phyloP scores from a whole-genome alignment of 257 asterid species.

The Gardenia jasminoides region DNA sequence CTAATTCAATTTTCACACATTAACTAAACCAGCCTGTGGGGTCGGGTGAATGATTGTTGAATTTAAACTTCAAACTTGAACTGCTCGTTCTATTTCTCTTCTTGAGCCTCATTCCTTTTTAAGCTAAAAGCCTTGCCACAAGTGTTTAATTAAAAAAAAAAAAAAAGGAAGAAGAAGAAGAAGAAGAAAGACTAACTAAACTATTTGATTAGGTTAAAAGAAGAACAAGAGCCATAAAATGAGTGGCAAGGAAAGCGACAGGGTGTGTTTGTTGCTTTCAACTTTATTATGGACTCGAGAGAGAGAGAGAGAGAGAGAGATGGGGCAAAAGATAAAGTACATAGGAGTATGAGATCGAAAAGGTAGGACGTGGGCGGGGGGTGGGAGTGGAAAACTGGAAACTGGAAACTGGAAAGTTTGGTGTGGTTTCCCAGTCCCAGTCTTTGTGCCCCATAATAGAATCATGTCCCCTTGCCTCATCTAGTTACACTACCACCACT shows the following conservation, averaged over 20 bases:
- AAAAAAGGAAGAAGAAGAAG: too few relatives aligned
- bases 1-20: background rate
- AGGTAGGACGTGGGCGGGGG: background rate
- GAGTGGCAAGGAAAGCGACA: conserved; percentile 65
- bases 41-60: too few relatives aligned
- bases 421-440: conserved; percentile 18
- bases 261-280: conserved; percentile 41
- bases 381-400: background rate
- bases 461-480: conserved; percentile 28
- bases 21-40: background rate
- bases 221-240: conserved; percentile 29
- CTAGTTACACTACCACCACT: background rate
- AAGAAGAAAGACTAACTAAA: too few relatives aligned
- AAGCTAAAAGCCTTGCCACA: conserved; percentile 37
- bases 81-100: background rate
- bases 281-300: conserved; percentile 15
- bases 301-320: conserved; percentile 16
- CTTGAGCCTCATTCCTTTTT: conserved; percentile 32
- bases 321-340: conserved; percentile 16
- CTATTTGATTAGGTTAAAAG: conserved; percentile 27
- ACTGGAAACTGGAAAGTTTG: conserved; percentile 3
- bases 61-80: background rate
- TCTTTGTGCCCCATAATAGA: conserved; percentile 28
- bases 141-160: conserved; percentile 24
- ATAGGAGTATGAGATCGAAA: background rate